Conservation (phyloP, 2,329 filamentous ascomycete species). For the Claviceps fusiformis region DNA sequence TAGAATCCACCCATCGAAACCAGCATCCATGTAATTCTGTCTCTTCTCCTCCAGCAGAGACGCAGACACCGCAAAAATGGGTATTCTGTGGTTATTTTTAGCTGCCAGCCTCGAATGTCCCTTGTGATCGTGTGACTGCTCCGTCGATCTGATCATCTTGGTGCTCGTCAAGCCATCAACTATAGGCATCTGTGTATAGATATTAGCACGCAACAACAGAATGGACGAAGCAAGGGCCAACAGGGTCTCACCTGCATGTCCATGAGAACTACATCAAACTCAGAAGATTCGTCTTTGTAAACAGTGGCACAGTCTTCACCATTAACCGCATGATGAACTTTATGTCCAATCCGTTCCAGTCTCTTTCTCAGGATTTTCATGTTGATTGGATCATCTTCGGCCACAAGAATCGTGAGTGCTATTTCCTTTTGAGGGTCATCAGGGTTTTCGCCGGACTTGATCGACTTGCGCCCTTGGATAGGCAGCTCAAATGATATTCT, state of each 20-base stretch:
- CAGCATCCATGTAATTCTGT: constrained; percentile 57
- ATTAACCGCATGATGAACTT: constrained; percentile 60
- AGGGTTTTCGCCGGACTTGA: constrained; percentile 12
- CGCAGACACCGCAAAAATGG: constrained; percentile 79
- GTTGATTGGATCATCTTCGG: constrained; percentile 82
- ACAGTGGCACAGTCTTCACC: constrained; percentile 69
- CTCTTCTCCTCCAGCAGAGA: constrained; percentile 60
- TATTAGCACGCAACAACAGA: neutral
- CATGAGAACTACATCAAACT: constrained; percentile 75
- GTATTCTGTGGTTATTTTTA: constrained; percentile 55
- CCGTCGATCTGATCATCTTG: constrained; percentile 67
- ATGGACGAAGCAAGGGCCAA: neutral
- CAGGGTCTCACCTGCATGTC: constrained; percentile 66
- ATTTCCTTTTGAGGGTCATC: constrained; percentile 9
- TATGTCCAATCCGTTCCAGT: constrained; percentile 61
- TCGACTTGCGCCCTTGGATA: constrained; percentile 5
- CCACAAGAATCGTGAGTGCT: constrained; percentile 54
- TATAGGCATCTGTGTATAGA: constrained; percentile 65
- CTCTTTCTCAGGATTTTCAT: constrained; percentile 70
- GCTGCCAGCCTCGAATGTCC: constrained; percentile 45
- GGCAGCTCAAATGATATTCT: constrained; percentile 26
- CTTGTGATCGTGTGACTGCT: constrained; percentile 35
- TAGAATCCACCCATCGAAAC: constrained; percentile 84
- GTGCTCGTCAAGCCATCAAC: constrained; percentile 72
- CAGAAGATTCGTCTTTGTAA: constrained; percentile 47